A percentile compares a stretch with the other conserved stretches of the same genome.
These are phyloP conservation scores for Protomyces lactucae-debilis DNA, from an alignment of 1,139 yeast genomes.

Conservation along the genomic window DNA sequence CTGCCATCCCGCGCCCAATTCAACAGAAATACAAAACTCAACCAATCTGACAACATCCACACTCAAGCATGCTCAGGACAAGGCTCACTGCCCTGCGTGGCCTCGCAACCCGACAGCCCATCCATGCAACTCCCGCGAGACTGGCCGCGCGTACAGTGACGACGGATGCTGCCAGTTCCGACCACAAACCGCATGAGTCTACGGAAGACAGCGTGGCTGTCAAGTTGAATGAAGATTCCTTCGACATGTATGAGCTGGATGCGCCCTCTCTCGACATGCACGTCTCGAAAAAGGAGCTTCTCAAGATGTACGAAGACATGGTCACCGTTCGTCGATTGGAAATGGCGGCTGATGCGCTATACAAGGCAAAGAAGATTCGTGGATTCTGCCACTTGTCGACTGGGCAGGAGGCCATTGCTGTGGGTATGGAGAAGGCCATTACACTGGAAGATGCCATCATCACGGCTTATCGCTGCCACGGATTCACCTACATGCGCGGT, in stretches of 20 bases:
- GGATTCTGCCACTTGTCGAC: conserved; percentile 98
- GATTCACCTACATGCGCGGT: conserved; percentile 89
- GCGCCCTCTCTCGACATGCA: conserved; percentile 57
- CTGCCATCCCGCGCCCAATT: not conserved
- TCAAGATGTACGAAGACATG: conserved; percentile 90
- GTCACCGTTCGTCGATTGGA: conserved; percentile 73
- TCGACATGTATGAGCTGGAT: conserved; percentile 80
- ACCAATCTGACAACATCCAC: not conserved
- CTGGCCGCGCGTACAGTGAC: conserved; percentile 23
- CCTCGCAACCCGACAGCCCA: not conserved
- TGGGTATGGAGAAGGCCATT: conserved; percentile 94
- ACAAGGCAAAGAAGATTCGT: conserved; percentile 96
- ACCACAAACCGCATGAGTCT: conserved; percentile 30
- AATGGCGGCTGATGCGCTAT: conserved; percentile 96
- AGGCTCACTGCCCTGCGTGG: not conserved
- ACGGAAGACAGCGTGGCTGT: conserved; percentile 36
- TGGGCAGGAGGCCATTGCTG: conserved; percentile 98
- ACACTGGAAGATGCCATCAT: conserved; percentile 78
- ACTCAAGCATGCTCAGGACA: not conserved
- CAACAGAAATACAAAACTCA: not conserved
- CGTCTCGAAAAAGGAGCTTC: conserved; percentile 70
- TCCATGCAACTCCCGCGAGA: not conserved
- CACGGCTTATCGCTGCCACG: conserved; percentile 98
- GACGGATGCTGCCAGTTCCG: conserved; percentile 27
- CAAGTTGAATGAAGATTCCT: conserved; percentile 70